A percentile compares a stretch with the other conserved stretches of the same genome.
These are phyloP conservation scores for Cutaneotrichosporon mucoides DNA, from an alignment of 1,284 basidiomycete genomes.

Conservation along the genomic window DNA sequence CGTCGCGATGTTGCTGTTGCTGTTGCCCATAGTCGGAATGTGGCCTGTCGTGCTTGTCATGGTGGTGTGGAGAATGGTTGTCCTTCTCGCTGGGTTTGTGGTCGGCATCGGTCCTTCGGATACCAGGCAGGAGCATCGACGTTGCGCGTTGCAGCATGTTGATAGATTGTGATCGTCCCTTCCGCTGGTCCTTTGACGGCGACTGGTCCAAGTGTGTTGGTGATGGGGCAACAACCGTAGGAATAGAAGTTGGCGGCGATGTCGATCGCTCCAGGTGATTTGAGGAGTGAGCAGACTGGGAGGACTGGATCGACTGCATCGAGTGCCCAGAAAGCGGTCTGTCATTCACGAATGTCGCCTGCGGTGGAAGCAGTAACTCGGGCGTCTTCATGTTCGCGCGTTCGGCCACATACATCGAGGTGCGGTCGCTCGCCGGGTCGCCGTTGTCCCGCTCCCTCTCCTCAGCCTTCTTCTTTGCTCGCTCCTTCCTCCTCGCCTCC, in stretches of 20 bases:
- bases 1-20: slow-evolving; percentile 4
- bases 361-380: not conserved
- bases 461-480: slow-evolving; percentile 31
- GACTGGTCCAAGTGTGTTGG: slow-evolving; percentile 19
- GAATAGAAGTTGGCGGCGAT: not conserved
- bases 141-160: slow-evolving; percentile 92
- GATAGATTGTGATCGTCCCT: slow-evolving; percentile 72
- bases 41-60: not conserved
- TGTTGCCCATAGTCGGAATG: slow-evolving; percentile 6
- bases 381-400: not conserved
- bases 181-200: slow-evolving; percentile 41
- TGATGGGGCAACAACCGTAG: not conserved
- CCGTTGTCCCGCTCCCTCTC: not conserved
- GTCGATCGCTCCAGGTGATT: not conserved
- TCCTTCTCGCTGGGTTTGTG: slow-evolving; percentile 9
- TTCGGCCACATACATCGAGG: not conserved
- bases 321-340: not conserved
- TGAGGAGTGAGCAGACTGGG: not conserved
- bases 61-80: not conserved
- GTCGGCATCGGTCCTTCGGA: slow-evolving; percentile 13
- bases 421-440: not conserved
- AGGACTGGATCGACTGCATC: not conserved
- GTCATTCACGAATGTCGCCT: not conserved
- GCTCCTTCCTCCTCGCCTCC: slow-evolving; percentile 28
- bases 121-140: slow-evolving; percentile 60